phyloP scores from a whole-genome alignment of 805 yeast species.

The Metschnikowia colocasiae region DNA sequence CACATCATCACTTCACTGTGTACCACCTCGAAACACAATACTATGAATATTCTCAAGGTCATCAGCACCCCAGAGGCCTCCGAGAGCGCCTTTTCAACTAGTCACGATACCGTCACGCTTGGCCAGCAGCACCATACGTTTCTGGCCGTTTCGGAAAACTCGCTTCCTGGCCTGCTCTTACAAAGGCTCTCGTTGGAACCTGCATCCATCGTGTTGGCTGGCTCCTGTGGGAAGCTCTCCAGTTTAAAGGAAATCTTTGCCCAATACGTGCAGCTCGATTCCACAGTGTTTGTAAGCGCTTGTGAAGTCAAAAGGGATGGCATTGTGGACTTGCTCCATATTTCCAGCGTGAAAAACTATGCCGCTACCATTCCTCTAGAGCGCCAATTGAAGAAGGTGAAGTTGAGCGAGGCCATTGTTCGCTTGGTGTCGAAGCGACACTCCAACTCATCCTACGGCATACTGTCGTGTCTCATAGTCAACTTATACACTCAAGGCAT shows the following conservation, averaged over 20 bases:
- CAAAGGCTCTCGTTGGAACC: neutral
- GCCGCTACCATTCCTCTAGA: constrained; percentile 16
- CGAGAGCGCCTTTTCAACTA: neutral
- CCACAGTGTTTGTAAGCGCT: constrained; percentile 21
- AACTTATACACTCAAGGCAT: neutral
- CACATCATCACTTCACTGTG: neutral
- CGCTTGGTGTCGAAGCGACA: constrained; percentile 4
- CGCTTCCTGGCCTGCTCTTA: constrained; percentile 12
- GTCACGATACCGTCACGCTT: neutral
- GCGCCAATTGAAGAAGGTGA: constrained; percentile 12
- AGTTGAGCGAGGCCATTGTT: constrained; percentile 9
- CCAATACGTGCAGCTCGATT: constrained; percentile 11
- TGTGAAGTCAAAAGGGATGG: constrained; percentile 29
- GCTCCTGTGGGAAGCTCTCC: constrained; percentile 29
- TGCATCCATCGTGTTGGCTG: constrained; percentile 8
- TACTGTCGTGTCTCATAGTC: constrained; percentile 3
- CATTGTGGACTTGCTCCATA: constrained; percentile 25
- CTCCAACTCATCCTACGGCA: constrained; percentile 1
- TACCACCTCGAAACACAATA: too few species aligned
- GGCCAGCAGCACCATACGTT: constrained; percentile 7
- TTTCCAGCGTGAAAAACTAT: constrained; percentile 8
- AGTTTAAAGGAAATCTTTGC: constrained; percentile 21
- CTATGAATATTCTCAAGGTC: constrained; percentile 1
- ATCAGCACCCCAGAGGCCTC: neutral
- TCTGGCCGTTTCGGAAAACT: constrained; percentile 9